Base-by-base conservation (phyloP, 2,329 filamentous ascomycete species). In the Fusarium xylarioides region DNA sequence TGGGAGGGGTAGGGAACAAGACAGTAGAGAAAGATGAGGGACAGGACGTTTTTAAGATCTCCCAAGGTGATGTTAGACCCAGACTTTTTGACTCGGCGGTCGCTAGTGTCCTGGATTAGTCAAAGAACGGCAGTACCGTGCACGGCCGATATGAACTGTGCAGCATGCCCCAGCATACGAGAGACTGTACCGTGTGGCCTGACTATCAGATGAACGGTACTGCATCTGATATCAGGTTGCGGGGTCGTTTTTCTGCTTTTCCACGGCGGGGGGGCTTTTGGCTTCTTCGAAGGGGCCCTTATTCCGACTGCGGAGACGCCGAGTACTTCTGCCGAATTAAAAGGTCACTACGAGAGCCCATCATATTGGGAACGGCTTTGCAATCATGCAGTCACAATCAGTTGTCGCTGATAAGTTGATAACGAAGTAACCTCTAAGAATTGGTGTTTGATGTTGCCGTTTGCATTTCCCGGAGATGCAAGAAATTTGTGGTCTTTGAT, bases 301-400 rank as follows among this genome's bases (percentile, higher is more conserved):
- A 70, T 78, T 76, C 76, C 76, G 76, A 78, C 73, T 74, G 74
- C 76, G 76, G 76, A 78, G 76, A 63, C 73, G 74, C 74, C 73
- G 76, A 77, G 73, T 38, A 75, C 66, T 61, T 57, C 23, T 28
- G 14, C n/a, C 30, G 35, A 53, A 21, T 38, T 26, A 16, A 37
- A 35, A 28, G 65, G 68, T 68, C 64, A 50, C 35, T 49, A 21
- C 23, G 37, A 23, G 58, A 32, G 53, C 70, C 68, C 63, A 70
- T 74, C 67, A 63, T 44, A 43, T 47, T 66, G 56, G 57, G 58
- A 52, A 74, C 60, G 71, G 65, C 47, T 65, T 56, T 53, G n/a
- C 43, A 60, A 70, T 28, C 40, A 71, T 71, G 46, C 65, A 55
- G 60, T 38, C 58, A 52, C n/a, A 49, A 37, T 43, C 35, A 35